Evolutionary conservation across 2,329 filamentous ascomycete species (phyloP).

Genomic region (Sphaceloma murrayae): DNA sequence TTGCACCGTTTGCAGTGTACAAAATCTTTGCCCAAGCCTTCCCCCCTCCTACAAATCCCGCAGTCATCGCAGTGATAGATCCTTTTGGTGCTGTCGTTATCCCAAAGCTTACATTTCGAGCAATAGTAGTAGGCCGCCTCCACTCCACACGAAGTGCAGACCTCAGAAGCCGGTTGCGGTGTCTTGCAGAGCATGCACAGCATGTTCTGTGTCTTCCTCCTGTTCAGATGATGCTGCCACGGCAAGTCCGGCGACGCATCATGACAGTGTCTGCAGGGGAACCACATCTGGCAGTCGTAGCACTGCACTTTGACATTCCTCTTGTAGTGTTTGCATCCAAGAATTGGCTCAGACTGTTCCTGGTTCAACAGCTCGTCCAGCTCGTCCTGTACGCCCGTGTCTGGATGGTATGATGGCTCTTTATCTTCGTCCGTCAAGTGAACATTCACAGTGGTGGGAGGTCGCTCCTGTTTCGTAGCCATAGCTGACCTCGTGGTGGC

Average conservation of each 20-base stretch:
- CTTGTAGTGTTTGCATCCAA: slow-evolving; percentile 89
- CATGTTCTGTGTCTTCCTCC: slow-evolving; percentile 86
- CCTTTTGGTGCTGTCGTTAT: slow-evolving; percentile 78
- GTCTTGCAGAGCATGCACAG: slow-evolving; percentile 91
- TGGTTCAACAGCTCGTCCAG: slow-evolving; percentile 37
- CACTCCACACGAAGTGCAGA: slow-evolving; percentile 66
- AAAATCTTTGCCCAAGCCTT: slow-evolving; percentile 91
- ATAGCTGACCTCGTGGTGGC: neutral
- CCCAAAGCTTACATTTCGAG: slow-evolving; percentile 91
- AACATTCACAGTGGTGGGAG: slow-evolving; percentile 20
- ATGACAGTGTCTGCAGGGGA: slow-evolving; percentile 90
- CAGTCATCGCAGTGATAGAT: slow-evolving; percentile 97
- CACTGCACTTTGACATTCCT: slow-evolving; percentile 96
- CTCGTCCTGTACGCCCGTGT: slow-evolving; percentile 22
- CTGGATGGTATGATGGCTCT: slow-evolving; percentile 28
- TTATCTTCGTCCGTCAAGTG: slow-evolving; percentile 28
- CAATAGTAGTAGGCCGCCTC: slow-evolving; percentile 86
- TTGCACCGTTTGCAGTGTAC: slow-evolving; percentile 97
- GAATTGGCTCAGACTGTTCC: slow-evolving; percentile 35
- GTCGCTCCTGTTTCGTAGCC: neutral
- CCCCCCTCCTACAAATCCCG: slow-evolving; percentile 84
- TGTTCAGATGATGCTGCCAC: slow-evolving; percentile 49
- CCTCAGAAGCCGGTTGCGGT: slow-evolving; percentile 70
- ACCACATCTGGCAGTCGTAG: slow-evolving; percentile 80
- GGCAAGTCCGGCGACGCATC: slow-evolving; percentile 63